These are phyloP conservation scores for Phlebiopsis flavidoalba DNA, from an alignment of 768 basidiomycete species.

Conservation along the genomic window DNA sequence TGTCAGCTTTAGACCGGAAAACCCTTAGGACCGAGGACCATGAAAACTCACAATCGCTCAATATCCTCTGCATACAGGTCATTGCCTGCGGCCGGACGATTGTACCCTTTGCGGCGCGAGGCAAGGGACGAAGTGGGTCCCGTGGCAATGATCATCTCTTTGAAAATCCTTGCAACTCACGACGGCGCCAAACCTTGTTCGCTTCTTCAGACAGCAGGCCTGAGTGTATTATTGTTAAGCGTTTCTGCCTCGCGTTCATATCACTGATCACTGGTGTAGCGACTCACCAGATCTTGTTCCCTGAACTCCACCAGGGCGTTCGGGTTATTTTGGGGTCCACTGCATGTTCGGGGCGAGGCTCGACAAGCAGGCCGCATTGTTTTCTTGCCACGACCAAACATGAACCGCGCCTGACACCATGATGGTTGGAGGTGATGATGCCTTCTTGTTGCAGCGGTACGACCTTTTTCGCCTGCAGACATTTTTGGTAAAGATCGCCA, in stretches of 20 bases:
- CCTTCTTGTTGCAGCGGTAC: conserved; percentile 9
- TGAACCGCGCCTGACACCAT: conserved; percentile 8
- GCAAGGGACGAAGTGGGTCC: conserved; percentile 8
- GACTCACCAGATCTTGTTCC: conserved; percentile 10
- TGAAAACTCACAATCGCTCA: conserved; percentile 3
- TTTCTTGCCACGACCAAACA: conserved; percentile 13
- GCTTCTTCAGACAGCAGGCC: conserved; percentile 21
- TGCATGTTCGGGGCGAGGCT: conserved; percentile 1
- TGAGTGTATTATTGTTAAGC: conserved; percentile 1
- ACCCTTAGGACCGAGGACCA: no score
- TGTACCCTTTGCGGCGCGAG: conserved; percentile 12
- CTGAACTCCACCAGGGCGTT: conserved; percentile 5
- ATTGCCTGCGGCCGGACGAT: conserved; percentile 6
- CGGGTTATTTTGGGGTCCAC: conserved; percentile 20
- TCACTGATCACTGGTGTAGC: neutral
- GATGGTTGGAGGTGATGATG: neutral
- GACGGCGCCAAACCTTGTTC: conserved; percentile 21
- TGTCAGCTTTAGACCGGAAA: neutral
- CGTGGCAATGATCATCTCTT: conserved; percentile 20
- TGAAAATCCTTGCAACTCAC: conserved; percentile 27
- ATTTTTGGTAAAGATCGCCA: neutral
- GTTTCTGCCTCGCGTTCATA: neutral
- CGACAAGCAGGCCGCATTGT: conserved; percentile 11
- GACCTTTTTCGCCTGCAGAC: conserved; percentile 5
- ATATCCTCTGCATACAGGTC: conserved; percentile 9